Percentiles rank a stretch among this genome's conserved stretches.
phyloP scores from a whole-genome alignment of 495 filamentous ascomycete genomes.

The Poronia punctata region DNA sequence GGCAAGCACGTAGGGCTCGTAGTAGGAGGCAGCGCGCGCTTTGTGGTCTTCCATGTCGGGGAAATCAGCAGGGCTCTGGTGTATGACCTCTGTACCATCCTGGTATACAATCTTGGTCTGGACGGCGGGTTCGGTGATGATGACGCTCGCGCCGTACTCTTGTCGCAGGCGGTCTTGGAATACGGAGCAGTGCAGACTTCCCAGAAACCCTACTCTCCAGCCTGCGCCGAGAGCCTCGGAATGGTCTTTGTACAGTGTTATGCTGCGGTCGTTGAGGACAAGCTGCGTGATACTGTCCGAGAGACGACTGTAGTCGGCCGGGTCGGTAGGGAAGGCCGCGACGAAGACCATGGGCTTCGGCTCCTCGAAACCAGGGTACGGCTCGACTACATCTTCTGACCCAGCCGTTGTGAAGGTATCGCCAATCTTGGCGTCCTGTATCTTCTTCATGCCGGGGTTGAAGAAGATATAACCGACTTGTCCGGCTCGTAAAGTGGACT shows the following conservation, averaged over 20 bases:
- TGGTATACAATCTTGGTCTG: constrained; percentile 78
- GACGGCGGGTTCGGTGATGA: constrained; percentile 93
- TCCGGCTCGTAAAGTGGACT: constrained; percentile 72
- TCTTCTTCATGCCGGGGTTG: constrained; percentile 96
- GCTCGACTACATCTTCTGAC: constrained; percentile 65
- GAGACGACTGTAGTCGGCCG: constrained; percentile 75
- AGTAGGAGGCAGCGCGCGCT: constrained; percentile 47
- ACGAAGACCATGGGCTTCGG: constrained; percentile 99
- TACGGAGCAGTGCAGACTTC: constrained; percentile 92
- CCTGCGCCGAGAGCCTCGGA: constrained; percentile 90
- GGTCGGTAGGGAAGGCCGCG: constrained; percentile 88
- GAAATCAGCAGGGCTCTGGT: constrained; percentile 80
- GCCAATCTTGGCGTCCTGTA: constrained; percentile 89
- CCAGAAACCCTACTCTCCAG: constrained; percentile 91
- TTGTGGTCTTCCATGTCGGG: constrained; percentile 63
- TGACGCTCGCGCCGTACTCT: constrained; percentile 90
- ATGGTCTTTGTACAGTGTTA: constrained; percentile 86
- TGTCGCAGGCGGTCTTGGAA: constrained; percentile 95
- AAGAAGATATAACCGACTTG: constrained; percentile 96
- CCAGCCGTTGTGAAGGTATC: constrained; percentile 91
- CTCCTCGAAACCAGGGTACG: constrained; percentile 89
- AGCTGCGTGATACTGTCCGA: constrained; percentile 94
- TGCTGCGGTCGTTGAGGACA: constrained; percentile 88
- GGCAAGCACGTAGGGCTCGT: constrained; percentile 78
- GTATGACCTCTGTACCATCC: constrained; percentile 63